A percentile compares a stretch with the other conserved stretches of the same genome.
phyloP scores from a whole-genome alignment of 202 grass and related monocot genomes.

The Carex sylvatica region DNA sequence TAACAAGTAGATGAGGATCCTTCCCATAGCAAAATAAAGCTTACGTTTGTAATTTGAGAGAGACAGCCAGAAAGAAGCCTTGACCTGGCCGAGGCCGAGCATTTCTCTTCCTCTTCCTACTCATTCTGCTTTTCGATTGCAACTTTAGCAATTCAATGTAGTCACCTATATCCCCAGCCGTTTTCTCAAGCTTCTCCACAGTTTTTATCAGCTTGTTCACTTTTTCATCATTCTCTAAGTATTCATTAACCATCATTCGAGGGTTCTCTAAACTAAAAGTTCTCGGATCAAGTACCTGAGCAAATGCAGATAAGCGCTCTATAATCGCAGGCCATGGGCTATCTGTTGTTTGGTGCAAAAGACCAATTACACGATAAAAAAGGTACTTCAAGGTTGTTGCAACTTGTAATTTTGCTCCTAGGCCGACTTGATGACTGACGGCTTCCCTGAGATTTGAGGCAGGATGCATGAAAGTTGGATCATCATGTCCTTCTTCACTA shows the following conservation, averaged over 20 bases:
- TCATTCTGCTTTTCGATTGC: neutral
- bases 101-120: neutral
- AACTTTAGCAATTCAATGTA: constrained; percentile 28
- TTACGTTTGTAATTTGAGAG: neutral
- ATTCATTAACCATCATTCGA: neutral
- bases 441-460: neutral
- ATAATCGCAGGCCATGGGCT: constrained; percentile 6
- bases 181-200: constrained; percentile 23
- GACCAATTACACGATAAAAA: neutral
- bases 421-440: neutral
- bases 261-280: neutral
- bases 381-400: constrained; percentile 14
- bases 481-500: neutral
- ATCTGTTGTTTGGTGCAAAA: neutral
- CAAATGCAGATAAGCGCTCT: neutral
- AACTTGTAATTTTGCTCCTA: neutral
- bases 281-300: neutral
- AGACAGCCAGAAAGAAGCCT: neutral
- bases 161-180: neutral
- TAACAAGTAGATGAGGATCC: neutral
- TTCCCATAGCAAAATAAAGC: neutral
- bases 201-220: constrained; percentile 1
- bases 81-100: neutral
- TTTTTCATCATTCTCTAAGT: constrained; percentile 3
- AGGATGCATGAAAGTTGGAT: neutral